Base-by-base conservation (phyloP, 2,329 filamentous ascomycete species). In the Metarhizium guizhouense region DNA sequence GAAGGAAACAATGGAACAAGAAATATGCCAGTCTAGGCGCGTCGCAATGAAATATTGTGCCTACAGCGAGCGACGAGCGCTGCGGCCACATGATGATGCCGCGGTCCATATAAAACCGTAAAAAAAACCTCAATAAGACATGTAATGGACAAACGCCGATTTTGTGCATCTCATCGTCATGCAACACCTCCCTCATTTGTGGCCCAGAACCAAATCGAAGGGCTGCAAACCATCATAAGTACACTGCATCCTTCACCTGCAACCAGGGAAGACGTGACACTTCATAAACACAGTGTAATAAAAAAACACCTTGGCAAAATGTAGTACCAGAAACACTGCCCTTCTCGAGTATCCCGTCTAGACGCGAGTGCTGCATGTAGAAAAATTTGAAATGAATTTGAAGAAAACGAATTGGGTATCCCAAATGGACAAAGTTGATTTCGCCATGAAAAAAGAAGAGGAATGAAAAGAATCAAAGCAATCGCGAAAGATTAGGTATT, bases 111-210 rank as follows among this genome's bases (percentile, higher is more conserved):
- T 8, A 38, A 38, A 10, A 20, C 16, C 25, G 25, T 20, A 20
- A 25, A 45, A 40, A 40, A 34, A 18, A 16, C 25, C 16, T 38
- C 45, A 34, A 25, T 3, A 53, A 47, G 4, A 34, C 36, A 30
- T 45, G 5, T 25, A 30, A 63, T 57, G 58, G 59, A 51, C 52
- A 60, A 66, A 65, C 65, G 65, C 64, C 65, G 60, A 57, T 36
- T 36, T 53, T 43, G 51, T 56, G 51, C 47, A 51, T 29, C n/a
- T 53, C 45, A 53, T 53, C 51, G 51, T 53, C 29, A 16, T 53
- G 51, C 30, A 47, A 56, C 47, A 53, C 38, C n/a, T 34, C 50
- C 20, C 54, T 51, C 54, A 47, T 56, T 30, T n/a, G 25, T 14
- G 20, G 45, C 45, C 45, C 20, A 14, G 25, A 10, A 8, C 45